A percentile compares a stretch with the other conserved stretches of the same genome.
Conservation (phyloP, 108 stramenopile species). For the Fragilaria radians region DNA sequence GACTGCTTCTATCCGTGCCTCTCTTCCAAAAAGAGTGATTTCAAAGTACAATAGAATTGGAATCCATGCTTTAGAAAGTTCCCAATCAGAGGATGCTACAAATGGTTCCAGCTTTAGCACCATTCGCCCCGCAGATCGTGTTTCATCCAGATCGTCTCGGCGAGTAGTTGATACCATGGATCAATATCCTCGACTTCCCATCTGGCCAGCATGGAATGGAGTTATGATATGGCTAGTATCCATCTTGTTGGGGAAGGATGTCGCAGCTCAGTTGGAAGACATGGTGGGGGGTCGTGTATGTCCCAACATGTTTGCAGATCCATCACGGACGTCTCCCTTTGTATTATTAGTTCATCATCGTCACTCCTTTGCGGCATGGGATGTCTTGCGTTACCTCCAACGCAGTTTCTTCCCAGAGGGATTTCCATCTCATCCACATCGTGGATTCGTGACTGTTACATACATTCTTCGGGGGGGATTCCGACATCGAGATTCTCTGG, state of each 20-base stretch:
- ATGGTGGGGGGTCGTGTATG: slow-evolving; percentile 61
- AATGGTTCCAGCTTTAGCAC: no score
- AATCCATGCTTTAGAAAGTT: no score
- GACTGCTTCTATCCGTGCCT: no score
- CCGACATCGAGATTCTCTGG: slow-evolving; percentile 74
- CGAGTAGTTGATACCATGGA: slow-evolving; percentile 33
- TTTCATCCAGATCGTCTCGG: slow-evolving; percentile 1
- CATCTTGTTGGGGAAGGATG: slow-evolving; percentile 34
- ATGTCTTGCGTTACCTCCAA: slow-evolving; percentile 58
- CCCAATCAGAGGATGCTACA: no score
- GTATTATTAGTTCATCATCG: slow-evolving; percentile 80
- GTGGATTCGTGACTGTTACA: slow-evolving; percentile 80
- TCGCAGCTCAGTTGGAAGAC: slow-evolving; percentile 47
- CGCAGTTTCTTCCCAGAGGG: slow-evolving; percentile 70
- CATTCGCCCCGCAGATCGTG: no score
- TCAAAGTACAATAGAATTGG: no score
- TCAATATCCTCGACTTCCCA: slow-evolving; percentile 56
- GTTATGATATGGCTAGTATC: slow-evolving; percentile 54
- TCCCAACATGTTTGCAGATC: slow-evolving; percentile 57
- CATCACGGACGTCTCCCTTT: slow-evolving; percentile 58
- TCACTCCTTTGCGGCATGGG: slow-evolving; percentile 67
- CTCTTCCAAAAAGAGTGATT: no score
- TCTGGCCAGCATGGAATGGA: slow-evolving; percentile 78
- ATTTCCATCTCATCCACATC: slow-evolving; percentile 84
- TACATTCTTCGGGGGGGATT: slow-evolving; percentile 75